Evolutionary conservation across 1,284 basidiomycete genomes (phyloP).

Genomic region (Ustilago shanxiensis): DNA sequence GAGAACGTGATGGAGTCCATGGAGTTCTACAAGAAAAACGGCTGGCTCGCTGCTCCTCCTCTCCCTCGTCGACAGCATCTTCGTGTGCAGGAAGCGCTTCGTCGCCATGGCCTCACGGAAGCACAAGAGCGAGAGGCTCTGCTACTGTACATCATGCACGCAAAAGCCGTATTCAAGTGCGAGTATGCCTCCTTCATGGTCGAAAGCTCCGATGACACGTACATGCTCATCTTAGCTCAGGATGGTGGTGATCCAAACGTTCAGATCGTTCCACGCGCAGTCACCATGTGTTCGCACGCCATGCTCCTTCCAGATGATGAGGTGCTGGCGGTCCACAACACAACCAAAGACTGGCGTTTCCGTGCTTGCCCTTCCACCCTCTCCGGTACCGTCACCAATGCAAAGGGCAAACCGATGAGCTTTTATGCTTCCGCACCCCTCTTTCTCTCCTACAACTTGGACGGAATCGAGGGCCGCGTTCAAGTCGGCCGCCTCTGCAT

Average conservation of each 20-base stretch:
- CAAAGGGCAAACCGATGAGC: slow-evolving; percentile 39
- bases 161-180: slow-evolving; percentile 50
- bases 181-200: slow-evolving; percentile 53
- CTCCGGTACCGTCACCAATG: slow-evolving; percentile 31
- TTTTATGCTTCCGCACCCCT: slow-evolving; percentile 62
- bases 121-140: slow-evolving; percentile 41
- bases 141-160: slow-evolving; percentile 39
- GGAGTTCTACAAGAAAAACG: slow-evolving; percentile 38
- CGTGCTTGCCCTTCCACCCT: slow-evolving; percentile 37
- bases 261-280: slow-evolving; percentile 19
- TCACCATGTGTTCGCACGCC: slow-evolving; percentile 54
- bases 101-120: slow-evolving; percentile 32
- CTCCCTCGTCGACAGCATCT: slow-evolving; percentile 30
- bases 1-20: slow-evolving; percentile 29
- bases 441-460: slow-evolving; percentile 33
- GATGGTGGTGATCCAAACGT: slow-evolving; percentile 29
- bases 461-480: slow-evolving; percentile 39
- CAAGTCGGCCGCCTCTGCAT: slow-evolving; percentile 57
- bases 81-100: slow-evolving; percentile 28
- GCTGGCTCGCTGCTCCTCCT: slow-evolving; percentile 51
- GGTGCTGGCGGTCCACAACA: slow-evolving; percentile 49
- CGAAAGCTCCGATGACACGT: slow-evolving; percentile 33
- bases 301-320: slow-evolving; percentile 55
- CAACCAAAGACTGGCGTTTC: slow-evolving; percentile 57
- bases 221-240: slow-evolving; percentile 50